Evolutionary conservation across 768 basidiomycete genomes (phyloP).

Genomic region (Amanita brunnescens): DNA sequence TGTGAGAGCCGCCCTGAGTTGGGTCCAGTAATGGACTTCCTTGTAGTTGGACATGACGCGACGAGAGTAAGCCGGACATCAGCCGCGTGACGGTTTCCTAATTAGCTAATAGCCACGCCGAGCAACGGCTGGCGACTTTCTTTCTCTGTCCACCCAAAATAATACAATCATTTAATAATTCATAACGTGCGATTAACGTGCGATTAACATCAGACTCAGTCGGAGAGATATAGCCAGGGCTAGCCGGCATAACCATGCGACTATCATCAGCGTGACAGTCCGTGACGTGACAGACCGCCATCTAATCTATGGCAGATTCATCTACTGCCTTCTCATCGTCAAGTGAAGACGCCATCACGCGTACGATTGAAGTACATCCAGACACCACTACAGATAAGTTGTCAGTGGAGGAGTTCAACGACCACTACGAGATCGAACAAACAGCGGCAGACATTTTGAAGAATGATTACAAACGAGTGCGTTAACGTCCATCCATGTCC

Average conservation of each 20-base stretch:
- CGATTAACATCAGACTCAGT: no score
- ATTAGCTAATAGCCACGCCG: no score
- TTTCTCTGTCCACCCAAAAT: no score
- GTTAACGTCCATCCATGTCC: constrained; percentile 14
- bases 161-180: no score
- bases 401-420: constrained; percentile 36
- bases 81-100: background rate
- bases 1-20: constrained; percentile 62
- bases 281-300: background rate
- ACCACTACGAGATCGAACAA: constrained; percentile 68
- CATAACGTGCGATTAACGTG: no score
- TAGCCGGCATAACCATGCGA: no score
- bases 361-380: constrained; percentile 38
- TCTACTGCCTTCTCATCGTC: constrained; percentile 40
- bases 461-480: constrained; percentile 64
- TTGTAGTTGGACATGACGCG: constrained; percentile 34
- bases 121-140: no score
- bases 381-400: constrained; percentile 27
- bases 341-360: constrained; percentile 56
- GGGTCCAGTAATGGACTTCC: constrained; percentile 71
- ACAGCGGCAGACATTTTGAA: constrained; percentile 53
- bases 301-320: background rate
- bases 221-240: no score
- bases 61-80: background rate
- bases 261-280: no score